Percentiles rank a stretch among this genome's conserved stretches.
These are phyloP conservation scores for Boletus reticulatus DNA, from an alignment of 768 basidiomycete genomes.

Conservation along the genomic window DNA sequence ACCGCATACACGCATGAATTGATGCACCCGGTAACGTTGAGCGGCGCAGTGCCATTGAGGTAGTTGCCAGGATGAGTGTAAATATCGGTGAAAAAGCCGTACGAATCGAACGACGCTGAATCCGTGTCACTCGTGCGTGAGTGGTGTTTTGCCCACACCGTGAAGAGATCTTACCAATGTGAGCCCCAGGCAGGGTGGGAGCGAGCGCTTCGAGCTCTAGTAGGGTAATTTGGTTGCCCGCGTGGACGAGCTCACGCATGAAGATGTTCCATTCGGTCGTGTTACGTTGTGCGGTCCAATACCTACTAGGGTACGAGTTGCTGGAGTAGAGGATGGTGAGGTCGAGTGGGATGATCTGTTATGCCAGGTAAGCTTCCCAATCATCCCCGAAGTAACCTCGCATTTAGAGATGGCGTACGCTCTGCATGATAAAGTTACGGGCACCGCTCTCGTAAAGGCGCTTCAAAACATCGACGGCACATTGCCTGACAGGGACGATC, in stretches of 20 bases:
- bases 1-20: slow-evolving; percentile 43
- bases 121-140: too few species aligned
- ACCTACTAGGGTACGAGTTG: slow-evolving; percentile 47
- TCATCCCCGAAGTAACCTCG: too few species aligned
- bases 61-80: slow-evolving; percentile 31
- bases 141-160: too few species aligned
- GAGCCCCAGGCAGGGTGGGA: slow-evolving; percentile 48
- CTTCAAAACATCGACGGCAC: slow-evolving; percentile 61
- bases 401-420: slow-evolving; percentile 35
- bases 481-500: slow-evolving; percentile 54
- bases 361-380: neutral
- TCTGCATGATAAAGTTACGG: slow-evolving; percentile 68
- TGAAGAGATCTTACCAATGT: slow-evolving; percentile 44
- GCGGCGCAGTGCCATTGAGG: slow-evolving; percentile 61
- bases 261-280: slow-evolving; percentile 56
- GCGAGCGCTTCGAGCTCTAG: slow-evolving; percentile 50
- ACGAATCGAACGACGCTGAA: slow-evolving; percentile 59
- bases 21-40: slow-evolving; percentile 55
- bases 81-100: slow-evolving; percentile 56
- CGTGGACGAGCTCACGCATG: slow-evolving; percentile 51
- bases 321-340: slow-evolving; percentile 45
- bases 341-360: slow-evolving; percentile 58
- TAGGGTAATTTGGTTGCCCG: slow-evolving; percentile 51
- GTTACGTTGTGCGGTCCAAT: slow-evolving; percentile 50
- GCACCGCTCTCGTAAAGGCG: slow-evolving; percentile 56